Evolutionary conservation across 306 rosid genomes (phyloP), one percentile per base, ranked within the genome.

Genomic region (Astragalus membranaceus): DNA sequence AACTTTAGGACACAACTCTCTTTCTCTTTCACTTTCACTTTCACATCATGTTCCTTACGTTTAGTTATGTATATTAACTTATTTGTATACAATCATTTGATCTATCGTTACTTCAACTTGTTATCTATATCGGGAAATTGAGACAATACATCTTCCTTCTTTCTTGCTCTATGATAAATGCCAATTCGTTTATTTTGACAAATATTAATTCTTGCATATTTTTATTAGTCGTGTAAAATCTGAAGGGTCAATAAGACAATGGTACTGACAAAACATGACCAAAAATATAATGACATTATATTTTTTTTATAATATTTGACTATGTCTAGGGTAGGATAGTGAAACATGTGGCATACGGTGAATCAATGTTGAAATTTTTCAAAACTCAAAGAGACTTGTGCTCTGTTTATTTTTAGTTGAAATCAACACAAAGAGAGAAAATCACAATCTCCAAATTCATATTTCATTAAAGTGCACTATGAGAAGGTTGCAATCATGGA

Each of bases 71-170:
- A 79, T 78, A 16, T 87, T 89, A 33, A 69, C 96, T 73, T 77
- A 82, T 85, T 84, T 82, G 85, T 81, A 63, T 70, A 80, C 83
- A 82, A 74, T 81, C 93, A 85, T 78, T 82, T 70, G 74, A 71
- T 60, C 73, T 35, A 58, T 80, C 51, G 78, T 64, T 71, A 39
- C 64, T 62, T 53, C 47, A 62, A n/a, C 55, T 78, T 86, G 70
- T 33, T 68, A 52, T 75, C 85, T 69, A 60, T 62, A 52, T 80
- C 32, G 44, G 85, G 91, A 79, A 82, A 60, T 29, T 79, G 1
- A 12, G 88, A 81, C 47, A 67, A 66, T 80, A 79, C 75, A 33
- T 26, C 50, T 58, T 33, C 69, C 44, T 26, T 32, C n/a, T 13
- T 29, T 67, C 47, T 51, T 36, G 7, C 13, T 50, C 48, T 65